Evolutionary conservation across 371 early-diverging fungal genomes (phyloP), one percentile per base, ranked within the genome.

Genomic region (Zopfochytrium polystomum): DNA sequence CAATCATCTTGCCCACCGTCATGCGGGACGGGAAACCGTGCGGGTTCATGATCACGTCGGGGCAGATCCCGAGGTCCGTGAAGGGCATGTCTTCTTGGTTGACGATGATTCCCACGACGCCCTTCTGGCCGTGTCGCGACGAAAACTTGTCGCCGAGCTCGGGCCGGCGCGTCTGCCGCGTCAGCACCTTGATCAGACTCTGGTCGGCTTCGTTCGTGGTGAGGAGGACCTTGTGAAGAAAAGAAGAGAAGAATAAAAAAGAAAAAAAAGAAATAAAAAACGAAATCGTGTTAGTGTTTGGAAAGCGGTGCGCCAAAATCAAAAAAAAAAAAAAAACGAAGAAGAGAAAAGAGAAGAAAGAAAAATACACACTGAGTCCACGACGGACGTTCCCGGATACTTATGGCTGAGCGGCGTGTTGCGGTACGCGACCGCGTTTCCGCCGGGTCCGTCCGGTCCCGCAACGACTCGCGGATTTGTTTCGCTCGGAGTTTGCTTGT

Each of bases 1-100:
- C 99, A 71, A 99, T 92, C 89, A 99, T 96, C 75, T 99, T 98
- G 52, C 99, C 99, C 3, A 99, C 99, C 25, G 99, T 99, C 99
- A 99, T 99, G 80, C 99, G 95, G 25, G 94, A 94, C 27, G 99
- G 99, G 87, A 99, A 98, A 70, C 99, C 99, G 79, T 99, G 99
- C 31, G 99, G 99, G 80, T 99, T 99, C 98, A 99, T 99, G 77
- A 99, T 96, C 52, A 99, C 90, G 75, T 99, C 99, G 1, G 99
- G 99, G 29, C 82, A 82, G 20, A 98, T 84, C 45, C 99, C 99
- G 35, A 83, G 71, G 71, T 98, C 98, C n/a, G 88, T 84, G 77
- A 99, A 99, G 22, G 99, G 99, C 95, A 99, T 90, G 74, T 99
- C 99, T 71, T 93, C 96, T 65, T 94, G 94, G 58, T 88, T 86